Base-by-base conservation (phyloP, 2,329 filamentous ascomycete species). In the Sclerotinia glacialis region DNA sequence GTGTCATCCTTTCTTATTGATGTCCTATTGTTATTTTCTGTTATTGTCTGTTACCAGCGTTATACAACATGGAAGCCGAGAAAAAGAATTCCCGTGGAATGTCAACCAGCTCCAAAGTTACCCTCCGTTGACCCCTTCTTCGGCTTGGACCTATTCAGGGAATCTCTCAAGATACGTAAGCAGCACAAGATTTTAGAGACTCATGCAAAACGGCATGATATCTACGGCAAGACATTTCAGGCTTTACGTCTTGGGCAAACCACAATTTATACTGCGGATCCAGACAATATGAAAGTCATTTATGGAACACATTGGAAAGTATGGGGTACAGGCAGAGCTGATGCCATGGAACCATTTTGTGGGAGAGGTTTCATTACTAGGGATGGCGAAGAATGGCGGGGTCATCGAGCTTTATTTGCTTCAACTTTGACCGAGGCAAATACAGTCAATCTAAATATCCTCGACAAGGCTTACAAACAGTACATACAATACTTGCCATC, bases 361-460 rank as follows among this genome's bases (percentile, higher is more conserved):
- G 64, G 64, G 1, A 18, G 34, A 37, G 65, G 65, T 12, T 66
- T 66, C 40, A 11, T 66, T 2, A 66, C 65, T 5, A 55, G 40
- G 16, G 49, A 66, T 44, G 58, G 65, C 1, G 49, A 66, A 18
- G 58, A 63, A 49, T 66, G 64, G 64, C 44, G 23, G 11, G 11
- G 16, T 5, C 26, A 54, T 40, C 37, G 58, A 42, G 14, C 21
- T 42, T n/a, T 66, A 28, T 28, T 66, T 28, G 40, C n/a, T n/a
- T 50, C 64, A 50, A 46, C 42, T 11, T 47, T 66, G 50, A 63
- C 18, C 3, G 58, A 63, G 34, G 26, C 37, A 3, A 63, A 47
- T 42, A 34, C 42, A 23, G n/a, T 55, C 21, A 34, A 66, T 37
- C 5, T 66, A 6, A 21, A 26, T 2, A 1, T 40, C 3, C 42